phyloP scores from a whole-genome alignment of 129 eudicot species.

The Helianthus annuus region HanXRQr2.0-SUNRISE NC_035444.2:331589-332088 shows the following conservation, averaged over 20 bases:
- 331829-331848: not conserved
- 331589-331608: not conserved
- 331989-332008: conserved; percentile 1
- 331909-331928: too few relatives aligned
- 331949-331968: conserved; percentile 7
- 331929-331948: not conserved
- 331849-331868: too few relatives aligned
- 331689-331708: not conserved
- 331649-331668: not conserved
- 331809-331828: not conserved
- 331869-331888: too few relatives aligned
- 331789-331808: not conserved
- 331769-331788: not conserved
- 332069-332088: too few relatives aligned
- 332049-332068: too few relatives aligned
- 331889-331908: too few relatives aligned
- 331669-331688: not conserved
- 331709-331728: not conserved
- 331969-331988: not conserved
- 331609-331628: not conserved
- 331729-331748: not conserved
- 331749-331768: not conserved
- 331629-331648: not conserved
- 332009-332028: not conserved
- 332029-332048: not conserved